These are phyloP conservation scores for Pseudohyphozyma bogoriensis DNA, from an alignment of 768 basidiomycete species.

Conservation along the genomic window DNA sequence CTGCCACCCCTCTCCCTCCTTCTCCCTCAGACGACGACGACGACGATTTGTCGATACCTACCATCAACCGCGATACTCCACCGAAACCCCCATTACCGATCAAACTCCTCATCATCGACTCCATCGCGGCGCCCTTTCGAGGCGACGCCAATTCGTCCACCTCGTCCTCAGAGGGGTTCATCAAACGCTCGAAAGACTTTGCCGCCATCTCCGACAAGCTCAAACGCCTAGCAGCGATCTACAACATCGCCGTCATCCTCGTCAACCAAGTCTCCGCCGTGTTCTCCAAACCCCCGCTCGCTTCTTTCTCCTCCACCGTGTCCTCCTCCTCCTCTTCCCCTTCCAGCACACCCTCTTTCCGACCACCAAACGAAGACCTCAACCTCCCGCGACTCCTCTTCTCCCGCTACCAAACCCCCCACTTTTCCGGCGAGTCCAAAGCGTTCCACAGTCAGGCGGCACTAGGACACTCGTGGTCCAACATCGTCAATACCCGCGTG, in stretches of 20 bases:
- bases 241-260: conserved; percentile 64
- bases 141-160: conserved; percentile 50
- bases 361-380: conserved; percentile 12
- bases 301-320: not conserved
- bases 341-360: not conserved
- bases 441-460: conserved; percentile 1
- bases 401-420: conserved; percentile 11
- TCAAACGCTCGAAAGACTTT: conserved; percentile 63
- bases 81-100: conserved; percentile 55
- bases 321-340: not conserved
- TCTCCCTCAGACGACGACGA: no score
- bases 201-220: conserved; percentile 57
- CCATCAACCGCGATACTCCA: conserved; percentile 48
- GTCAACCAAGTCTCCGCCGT: conserved; percentile 82
- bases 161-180: conserved; percentile 52
- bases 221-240: conserved; percentile 56
- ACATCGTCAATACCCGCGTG: conserved; percentile 8
- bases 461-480: conserved; percentile 17
- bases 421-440: conserved; percentile 6
- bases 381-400: conserved; percentile 12
- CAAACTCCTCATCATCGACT: conserved; percentile 74
- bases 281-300: conserved; percentile 37
- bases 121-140: conserved; percentile 76
- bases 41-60: conserved; percentile 41
- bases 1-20: conserved; percentile 36